These are phyloP conservation scores for Abortiporus biennis DNA, from an alignment of 1,284 basidiomycete species.

Conservation along the genomic window DNA sequence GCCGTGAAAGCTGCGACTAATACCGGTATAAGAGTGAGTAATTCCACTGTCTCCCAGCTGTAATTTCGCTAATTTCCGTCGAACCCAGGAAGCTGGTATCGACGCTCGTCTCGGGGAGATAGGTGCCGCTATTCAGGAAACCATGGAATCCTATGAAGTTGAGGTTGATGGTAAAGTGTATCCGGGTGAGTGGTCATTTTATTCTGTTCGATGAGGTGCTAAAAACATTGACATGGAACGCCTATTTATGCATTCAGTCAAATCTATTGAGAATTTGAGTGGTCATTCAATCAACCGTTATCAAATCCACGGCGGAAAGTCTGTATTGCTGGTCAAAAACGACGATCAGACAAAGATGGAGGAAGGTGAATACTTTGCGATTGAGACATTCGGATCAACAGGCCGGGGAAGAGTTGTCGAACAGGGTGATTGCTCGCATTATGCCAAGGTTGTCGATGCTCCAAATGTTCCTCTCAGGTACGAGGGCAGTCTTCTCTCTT, in stretches of 20 bases:
- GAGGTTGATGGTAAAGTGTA: constrained; percentile 82
- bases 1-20: constrained; percentile 95
- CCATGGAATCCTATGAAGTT: constrained; percentile 99
- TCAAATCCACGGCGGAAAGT: constrained; percentile 87
- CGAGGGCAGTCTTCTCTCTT: too few relatives aligned
- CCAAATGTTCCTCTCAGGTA: constrained; percentile 70
- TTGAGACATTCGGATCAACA: constrained; percentile 98
- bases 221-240: too few relatives aligned
- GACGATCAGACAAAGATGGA: constrained; percentile 96
- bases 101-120: constrained; percentile 94
- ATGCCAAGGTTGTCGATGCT: constrained; percentile 70
- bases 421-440: constrained; percentile 90
- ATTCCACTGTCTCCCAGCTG: background rate
- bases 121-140: constrained; percentile 91
- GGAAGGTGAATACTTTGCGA: constrained; percentile 98
- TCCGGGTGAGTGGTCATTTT: constrained; percentile 53
- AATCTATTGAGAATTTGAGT: constrained; percentile 86
- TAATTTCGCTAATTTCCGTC: background rate
- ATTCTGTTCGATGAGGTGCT: background rate
- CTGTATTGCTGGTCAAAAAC: constrained; percentile 86
- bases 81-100: constrained; percentile 85
- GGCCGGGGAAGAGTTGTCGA: constrained; percentile 94
- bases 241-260: constrained; percentile 55
- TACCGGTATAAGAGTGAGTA: constrained; percentile 72
- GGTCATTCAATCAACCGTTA: constrained; percentile 91